phyloP scores from a whole-genome alignment of 768 basidiomycete genomes.

The Boletus vermiculosoides region DNA sequence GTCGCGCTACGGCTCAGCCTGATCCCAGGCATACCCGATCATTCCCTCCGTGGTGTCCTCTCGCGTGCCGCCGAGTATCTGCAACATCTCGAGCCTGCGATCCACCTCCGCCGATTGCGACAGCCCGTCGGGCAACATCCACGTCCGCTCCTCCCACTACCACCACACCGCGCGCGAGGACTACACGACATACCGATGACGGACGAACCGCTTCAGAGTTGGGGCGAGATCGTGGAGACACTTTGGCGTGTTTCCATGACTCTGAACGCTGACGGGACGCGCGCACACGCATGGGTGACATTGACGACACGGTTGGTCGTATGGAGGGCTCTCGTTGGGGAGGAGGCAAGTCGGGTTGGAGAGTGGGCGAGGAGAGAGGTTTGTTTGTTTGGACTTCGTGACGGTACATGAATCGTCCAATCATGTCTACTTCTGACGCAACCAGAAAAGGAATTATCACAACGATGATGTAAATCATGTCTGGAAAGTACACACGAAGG shows the following conservation, averaged over 20 bases:
- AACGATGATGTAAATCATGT: too few relatives aligned
- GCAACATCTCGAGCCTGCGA: constrained; percentile 25
- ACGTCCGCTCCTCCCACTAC: constrained; percentile 18
- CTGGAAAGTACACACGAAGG: too few relatives aligned
- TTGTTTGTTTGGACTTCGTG: too few relatives aligned
- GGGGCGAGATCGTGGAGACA: constrained; percentile 52
- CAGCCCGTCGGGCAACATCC: background rate
- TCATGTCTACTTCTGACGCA: too few relatives aligned
- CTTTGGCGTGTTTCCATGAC: constrained; percentile 37
- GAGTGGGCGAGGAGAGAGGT: constrained; percentile 53
- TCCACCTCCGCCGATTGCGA: constrained; percentile 3
- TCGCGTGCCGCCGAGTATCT: constrained; percentile 28
- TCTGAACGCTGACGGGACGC: constrained; percentile 3
- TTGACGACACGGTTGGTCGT: background rate
- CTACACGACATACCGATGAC: constrained; percentile 36
- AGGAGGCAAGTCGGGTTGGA: constrained; percentile 36
- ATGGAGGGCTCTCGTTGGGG: constrained; percentile 33
- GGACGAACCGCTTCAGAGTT: constrained; percentile 36
- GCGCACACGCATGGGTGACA: background rate
- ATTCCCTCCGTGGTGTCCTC: constrained; percentile 34
- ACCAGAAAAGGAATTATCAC: too few relatives aligned
- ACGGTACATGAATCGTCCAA: too few relatives aligned
- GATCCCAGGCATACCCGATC: constrained; percentile 28
- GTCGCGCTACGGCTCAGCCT: constrained; percentile 39
- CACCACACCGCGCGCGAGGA: constrained; percentile 36